phyloP scores from a whole-genome alignment of 169 alveolate species.

The Toxoplasma gondii region DNA sequence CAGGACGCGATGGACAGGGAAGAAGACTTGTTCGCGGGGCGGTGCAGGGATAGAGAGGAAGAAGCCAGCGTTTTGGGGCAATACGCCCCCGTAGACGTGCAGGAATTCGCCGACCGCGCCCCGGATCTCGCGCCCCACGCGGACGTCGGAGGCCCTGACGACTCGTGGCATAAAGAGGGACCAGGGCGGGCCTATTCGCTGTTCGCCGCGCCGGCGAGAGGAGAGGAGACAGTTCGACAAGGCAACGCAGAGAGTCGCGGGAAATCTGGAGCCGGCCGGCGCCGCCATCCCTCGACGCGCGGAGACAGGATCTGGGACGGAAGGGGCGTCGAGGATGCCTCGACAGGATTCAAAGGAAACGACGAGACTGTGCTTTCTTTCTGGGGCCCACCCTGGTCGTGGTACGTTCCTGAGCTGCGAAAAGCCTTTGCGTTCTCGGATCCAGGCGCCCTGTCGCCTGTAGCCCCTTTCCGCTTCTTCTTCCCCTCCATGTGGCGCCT shows the following conservation, averaged over 20 bases:
- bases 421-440: not conserved
- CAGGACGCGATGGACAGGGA: not conserved
- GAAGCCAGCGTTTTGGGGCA: not conserved
- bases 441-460: constrained; percentile 14
- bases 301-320: not conserved
- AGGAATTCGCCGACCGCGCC: not conserved
- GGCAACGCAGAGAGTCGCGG: not conserved
- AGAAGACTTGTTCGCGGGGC: not conserved
- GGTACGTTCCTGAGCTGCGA: constrained; percentile 22
- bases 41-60: not conserved
- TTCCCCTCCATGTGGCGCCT: constrained; percentile 39
- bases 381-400: not conserved
- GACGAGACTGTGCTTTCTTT: not conserved
- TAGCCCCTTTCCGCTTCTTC: constrained; percentile 2
- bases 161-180: not conserved
- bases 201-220: not conserved
- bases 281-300: not conserved
- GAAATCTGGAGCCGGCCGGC: not conserved
- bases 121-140: not conserved
- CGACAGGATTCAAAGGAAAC: not conserved
- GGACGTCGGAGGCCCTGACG: not conserved
- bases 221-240: not conserved
- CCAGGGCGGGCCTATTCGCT: not conserved
- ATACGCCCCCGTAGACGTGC: not conserved
- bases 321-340: not conserved